These are phyloP conservation scores for Plantago rigida DNA, from an alignment of 305 asterid species.

Conservation along the genomic window DNA sequence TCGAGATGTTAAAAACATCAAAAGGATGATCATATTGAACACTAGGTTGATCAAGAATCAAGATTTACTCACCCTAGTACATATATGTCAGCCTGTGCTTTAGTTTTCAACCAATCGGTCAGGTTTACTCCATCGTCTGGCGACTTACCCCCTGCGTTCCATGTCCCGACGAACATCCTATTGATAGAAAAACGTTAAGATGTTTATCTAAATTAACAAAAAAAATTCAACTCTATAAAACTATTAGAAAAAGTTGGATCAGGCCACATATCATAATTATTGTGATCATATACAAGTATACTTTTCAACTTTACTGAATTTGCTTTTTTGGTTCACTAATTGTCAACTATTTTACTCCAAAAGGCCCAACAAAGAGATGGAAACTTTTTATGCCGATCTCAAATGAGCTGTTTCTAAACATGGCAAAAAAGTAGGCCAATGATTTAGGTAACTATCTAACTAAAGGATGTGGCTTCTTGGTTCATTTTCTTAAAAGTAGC, in stretches of 20 bases:
- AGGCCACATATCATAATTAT: too few relatives aligned
- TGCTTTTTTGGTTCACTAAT: not conserved
- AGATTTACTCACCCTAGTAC: constrained; percentile 55
- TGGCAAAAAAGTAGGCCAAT: constrained; percentile 25
- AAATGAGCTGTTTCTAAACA: constrained; percentile 33
- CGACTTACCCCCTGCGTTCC: constrained; percentile 87
- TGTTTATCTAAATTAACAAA: too few relatives aligned
- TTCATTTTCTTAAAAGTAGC: constrained; percentile 11
- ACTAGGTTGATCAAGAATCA: not conserved
- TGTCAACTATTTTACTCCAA: constrained; percentile 8
- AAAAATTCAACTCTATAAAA: too few relatives aligned
- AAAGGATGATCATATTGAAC: not conserved
- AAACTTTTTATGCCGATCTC: constrained; percentile 14
- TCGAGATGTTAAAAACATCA: not conserved
- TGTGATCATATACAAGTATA: too few relatives aligned
- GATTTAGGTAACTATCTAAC: constrained; percentile 24
- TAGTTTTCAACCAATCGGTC: constrained; percentile 49
- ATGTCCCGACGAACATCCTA: constrained; percentile 80
- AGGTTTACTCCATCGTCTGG: constrained; percentile 49
- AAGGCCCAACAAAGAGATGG: constrained; percentile 17
- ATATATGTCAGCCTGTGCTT: constrained; percentile 58
- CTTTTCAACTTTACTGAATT: too few relatives aligned
- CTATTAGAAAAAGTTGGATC: too few relatives aligned
- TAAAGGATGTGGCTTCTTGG: constrained; percentile 12
- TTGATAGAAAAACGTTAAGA: not conserved